Percentiles rank a stretch among this genome's conserved stretches.
Evolutionary conservation across 345 rosid genomes (phyloP).

Genomic region (Pugionium dolabratum): DNA sequence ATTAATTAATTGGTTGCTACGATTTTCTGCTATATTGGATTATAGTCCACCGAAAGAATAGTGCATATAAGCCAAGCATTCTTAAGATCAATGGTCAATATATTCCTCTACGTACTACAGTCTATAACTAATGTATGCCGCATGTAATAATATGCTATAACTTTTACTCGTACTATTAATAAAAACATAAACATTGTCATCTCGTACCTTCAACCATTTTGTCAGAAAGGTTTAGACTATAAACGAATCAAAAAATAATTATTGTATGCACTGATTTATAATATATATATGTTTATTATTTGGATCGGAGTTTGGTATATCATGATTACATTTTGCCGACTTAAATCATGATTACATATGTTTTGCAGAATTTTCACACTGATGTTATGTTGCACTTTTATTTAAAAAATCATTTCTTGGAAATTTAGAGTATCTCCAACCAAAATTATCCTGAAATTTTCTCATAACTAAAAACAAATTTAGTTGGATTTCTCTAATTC

Average conservation of each 20-base stretch:
- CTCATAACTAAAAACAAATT: no score
- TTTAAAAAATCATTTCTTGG: background rate
- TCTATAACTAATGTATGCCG: background rate
- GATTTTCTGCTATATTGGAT: conserved; percentile 6
- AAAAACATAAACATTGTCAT: background rate
- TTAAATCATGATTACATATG: background rate
- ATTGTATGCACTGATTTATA: background rate
- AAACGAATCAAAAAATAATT: background rate
- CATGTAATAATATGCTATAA: background rate
- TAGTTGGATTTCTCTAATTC: no score
- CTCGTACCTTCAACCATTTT: background rate
- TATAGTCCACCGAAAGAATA: conserved; percentile 15
- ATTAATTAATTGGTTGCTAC: background rate
- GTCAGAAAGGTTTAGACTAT: background rate
- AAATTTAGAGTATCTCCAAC: background rate
- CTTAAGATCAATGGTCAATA: conserved; percentile 23
- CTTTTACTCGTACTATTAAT: background rate
- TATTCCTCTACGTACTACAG: conserved; percentile 20
- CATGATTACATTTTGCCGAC: background rate
- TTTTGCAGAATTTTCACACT: background rate
- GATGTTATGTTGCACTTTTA: background rate
- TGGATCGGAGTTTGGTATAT: conserved; percentile 1
- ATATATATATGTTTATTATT: no score
- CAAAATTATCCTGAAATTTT: background rate
- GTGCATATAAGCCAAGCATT: conserved; percentile 21